These are phyloP conservation scores for Murraya koenigii DNA, from an alignment of 345 rosid genomes.

Conservation along the genomic window DNA sequence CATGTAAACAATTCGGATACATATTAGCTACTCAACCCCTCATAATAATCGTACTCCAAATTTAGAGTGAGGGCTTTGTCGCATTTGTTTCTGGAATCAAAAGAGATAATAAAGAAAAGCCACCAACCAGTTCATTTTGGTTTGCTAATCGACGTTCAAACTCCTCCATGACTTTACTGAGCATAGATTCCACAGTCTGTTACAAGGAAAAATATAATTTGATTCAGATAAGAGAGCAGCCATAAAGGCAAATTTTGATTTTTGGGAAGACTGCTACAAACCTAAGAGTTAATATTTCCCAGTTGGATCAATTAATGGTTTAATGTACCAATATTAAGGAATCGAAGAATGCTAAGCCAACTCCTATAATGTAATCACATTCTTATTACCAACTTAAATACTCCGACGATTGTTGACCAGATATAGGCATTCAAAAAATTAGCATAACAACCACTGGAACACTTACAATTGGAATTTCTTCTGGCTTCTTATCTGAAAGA, in stretches of 20 bases:
- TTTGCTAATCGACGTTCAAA: constrained; percentile 75
- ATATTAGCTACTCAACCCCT: background rate
- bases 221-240: background rate
- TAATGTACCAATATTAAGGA: background rate
- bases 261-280: background rate
- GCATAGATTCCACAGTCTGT: constrained; percentile 90
- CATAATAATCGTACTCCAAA: background rate
- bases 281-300: background rate
- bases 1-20: background rate
- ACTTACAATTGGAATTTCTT: constrained; percentile 75
- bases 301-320: background rate
- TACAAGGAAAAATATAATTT: constrained; percentile 27
- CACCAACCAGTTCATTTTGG: constrained; percentile 60
- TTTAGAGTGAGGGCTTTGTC: background rate
- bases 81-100: background rate
- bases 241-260: background rate
- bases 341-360: background rate
- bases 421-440: background rate
- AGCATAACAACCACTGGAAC: constrained; percentile 32
- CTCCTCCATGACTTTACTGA: constrained; percentile 78
- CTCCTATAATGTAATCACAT: background rate
- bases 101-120: background rate
- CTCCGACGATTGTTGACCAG: background rate
- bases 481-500: constrained; percentile 75
- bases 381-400: background rate